These are phyloP conservation scores for Daucus carota DNA, from an alignment of 129 eudicot genomes.

Conservation along the genomic window DH1_v3.0 NC_030387.2:14445001-14445500, in stretches of 20 bases:
- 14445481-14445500: conserved; percentile 13
- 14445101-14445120: not conserved
- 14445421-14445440: conserved; percentile 85
- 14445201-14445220: not conserved
- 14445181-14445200: not conserved
- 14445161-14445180: not conserved
- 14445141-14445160: not conserved
- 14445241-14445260: not conserved
- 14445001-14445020: not conserved
- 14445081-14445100: not conserved
- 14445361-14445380: not conserved
- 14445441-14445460: conserved; percentile 72
- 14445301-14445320: not conserved
- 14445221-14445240: not conserved
- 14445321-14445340: not conserved
- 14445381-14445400: conserved; percentile 33
- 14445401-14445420: conserved; percentile 95
- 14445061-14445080: not conserved
- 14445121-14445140: not conserved
- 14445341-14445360: not conserved
- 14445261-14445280: not conserved
- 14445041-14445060: not conserved
- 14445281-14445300: not conserved
- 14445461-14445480: conserved; percentile 44
- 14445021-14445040: not conserved